Conservation (phyloP, 495 filamentous ascomycete species). For the Xylaria longipes region DNA sequence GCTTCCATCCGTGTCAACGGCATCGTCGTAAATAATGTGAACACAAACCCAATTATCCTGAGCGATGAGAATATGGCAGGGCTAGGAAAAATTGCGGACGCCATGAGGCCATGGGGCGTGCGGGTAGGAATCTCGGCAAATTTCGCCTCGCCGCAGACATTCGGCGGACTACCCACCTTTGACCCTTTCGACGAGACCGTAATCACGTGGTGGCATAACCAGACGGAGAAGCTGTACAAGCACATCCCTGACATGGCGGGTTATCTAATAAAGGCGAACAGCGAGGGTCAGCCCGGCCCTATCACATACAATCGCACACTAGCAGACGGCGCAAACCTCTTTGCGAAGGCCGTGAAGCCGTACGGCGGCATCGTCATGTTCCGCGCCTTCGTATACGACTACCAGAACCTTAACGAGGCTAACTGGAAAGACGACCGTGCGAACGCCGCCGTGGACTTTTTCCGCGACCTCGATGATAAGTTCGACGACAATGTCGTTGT, state of each 20-base stretch:
- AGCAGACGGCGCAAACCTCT: conserved; percentile 72
- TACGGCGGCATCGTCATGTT: conserved; percentile 75
- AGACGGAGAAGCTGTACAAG: conserved; percentile 64
- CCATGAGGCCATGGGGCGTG: conserved; percentile 70
- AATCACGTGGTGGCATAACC: conserved; percentile 65
- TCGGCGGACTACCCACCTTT: conserved; percentile 65
- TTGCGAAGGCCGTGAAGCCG: conserved; percentile 64
- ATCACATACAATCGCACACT: conserved; percentile 73
- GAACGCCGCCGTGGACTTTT: conserved; percentile 72
- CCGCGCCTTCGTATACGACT: conserved; percentile 76
- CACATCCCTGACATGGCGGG: conserved; percentile 71
- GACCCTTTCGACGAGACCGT: conserved; percentile 69
- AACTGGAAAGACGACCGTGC: conserved; percentile 72
- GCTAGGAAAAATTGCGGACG: conserved; percentile 66
- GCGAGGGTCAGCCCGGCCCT: conserved; percentile 76
- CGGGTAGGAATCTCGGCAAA: conserved; percentile 70
- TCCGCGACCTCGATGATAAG: conserved; percentile 66
- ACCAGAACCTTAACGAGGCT: conserved; percentile 55
- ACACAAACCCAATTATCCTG: conserved; percentile 66
- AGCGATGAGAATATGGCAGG: conserved; percentile 64
- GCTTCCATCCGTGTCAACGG: conserved; percentile 73
- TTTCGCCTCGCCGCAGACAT: conserved; percentile 67
- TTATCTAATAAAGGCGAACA: conserved; percentile 75
- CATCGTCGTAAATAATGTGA: conserved; percentile 75
- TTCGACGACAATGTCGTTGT: conserved; percentile 75